These are phyloP conservation scores for Trifolium pratense DNA, from an alignment of 306 rosid genomes.

Conservation along the genomic window DNA sequence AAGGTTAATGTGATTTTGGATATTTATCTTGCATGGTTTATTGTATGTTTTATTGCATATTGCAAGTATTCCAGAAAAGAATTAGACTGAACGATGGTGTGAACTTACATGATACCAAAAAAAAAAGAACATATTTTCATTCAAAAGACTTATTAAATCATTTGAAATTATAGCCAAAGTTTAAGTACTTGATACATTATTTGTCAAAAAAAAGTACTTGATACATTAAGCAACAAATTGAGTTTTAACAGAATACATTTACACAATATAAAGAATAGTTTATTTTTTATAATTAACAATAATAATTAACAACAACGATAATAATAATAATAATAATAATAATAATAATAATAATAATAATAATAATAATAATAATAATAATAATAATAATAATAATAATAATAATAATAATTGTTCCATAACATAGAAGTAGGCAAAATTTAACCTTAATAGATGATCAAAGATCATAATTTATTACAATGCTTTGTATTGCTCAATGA, in stretches of 20 bases:
- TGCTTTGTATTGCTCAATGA: slow-evolving; percentile 92
- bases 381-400: no score
- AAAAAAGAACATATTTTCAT: not conserved
- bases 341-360: no score
- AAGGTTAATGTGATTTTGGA: no score
- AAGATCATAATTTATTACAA: slow-evolving; percentile 44
- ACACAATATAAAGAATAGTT: not conserved
- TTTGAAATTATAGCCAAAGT: not conserved
- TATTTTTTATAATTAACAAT: not conserved
- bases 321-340: no score
- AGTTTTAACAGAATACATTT: not conserved
- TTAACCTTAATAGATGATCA: not conserved
- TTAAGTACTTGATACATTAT: not conserved
- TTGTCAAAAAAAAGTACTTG: no score
- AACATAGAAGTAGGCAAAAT: slow-evolving; percentile 1
- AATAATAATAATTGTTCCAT: not conserved
- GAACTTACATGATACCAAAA: no score
- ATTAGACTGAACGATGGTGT: no score
- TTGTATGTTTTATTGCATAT: no score
- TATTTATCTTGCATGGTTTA: no score
- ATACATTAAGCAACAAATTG: not conserved
- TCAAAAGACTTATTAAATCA: not conserved
- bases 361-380: no score
- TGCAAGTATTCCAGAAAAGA: no score
- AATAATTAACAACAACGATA: no score